Evolutionary conservation across 2,329 filamentous ascomycete genomes (phyloP).

Genomic region (Fusarium nodosum): DNA sequence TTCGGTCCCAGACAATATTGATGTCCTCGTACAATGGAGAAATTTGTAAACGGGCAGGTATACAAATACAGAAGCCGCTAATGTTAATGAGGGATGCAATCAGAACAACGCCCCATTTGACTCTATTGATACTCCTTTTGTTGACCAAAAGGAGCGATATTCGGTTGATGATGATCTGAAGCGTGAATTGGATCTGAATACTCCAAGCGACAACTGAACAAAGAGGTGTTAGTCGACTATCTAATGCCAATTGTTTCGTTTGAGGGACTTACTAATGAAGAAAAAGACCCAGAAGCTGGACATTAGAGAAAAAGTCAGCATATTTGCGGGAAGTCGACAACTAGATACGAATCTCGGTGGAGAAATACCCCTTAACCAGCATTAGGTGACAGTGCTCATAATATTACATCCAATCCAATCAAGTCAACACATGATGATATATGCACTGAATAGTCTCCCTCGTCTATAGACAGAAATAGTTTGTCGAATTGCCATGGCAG

Average conservation of each 20-base stretch:
- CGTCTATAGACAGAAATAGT: slow-evolving; percentile 33
- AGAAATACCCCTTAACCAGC: slow-evolving; percentile 33
- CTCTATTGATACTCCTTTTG: slow-evolving; percentile 2
- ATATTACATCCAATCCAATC: slow-evolving; percentile 39
- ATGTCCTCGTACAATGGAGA: slow-evolving; percentile 15
- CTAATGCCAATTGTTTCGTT: accelerated
- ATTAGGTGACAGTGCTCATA: slow-evolving; percentile 39
- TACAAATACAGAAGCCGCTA: slow-evolving; percentile 40
- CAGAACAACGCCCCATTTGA: slow-evolving; percentile 23
- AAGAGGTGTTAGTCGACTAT: not conserved
- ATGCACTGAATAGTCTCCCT: slow-evolving; percentile 24
- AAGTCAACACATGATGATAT: slow-evolving; percentile 43
- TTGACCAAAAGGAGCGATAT: slow-evolving; percentile 35
- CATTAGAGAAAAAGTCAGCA: slow-evolving; percentile 4
- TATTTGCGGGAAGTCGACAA: too few relatives aligned
- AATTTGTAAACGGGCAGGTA: slow-evolving; percentile 34
- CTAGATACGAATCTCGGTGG: slow-evolving; percentile 25
- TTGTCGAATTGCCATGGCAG: slow-evolving; percentile 36
- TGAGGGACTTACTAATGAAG: slow-evolving; percentile 23
- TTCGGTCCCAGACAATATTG: slow-evolving; percentile 35
- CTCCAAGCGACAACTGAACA: slow-evolving; percentile 36
- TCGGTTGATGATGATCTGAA: slow-evolving; percentile 43
- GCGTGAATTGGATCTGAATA: slow-evolving; percentile 41
- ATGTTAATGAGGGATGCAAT: slow-evolving; percentile 33
- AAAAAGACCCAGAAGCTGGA: slow-evolving; percentile 45